These are phyloP conservation scores for Scedosporium apiospermum DNA, from an alignment of 2,329 filamentous ascomycete genomes.

Conservation along the genomic window DNA sequence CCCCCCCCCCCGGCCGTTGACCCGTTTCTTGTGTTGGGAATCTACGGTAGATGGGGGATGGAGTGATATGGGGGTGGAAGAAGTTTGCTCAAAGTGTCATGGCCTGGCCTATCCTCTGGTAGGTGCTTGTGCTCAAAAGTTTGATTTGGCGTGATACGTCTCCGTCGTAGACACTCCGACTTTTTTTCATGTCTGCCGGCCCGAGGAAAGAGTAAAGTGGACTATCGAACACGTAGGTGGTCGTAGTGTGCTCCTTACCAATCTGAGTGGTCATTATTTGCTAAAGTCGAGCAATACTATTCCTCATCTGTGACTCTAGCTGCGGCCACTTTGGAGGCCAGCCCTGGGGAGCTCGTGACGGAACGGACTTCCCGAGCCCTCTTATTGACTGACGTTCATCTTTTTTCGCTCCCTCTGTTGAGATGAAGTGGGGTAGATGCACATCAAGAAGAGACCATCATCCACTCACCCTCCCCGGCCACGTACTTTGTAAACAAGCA, in stretches of 20 bases:
- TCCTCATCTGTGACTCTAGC: not conserved
- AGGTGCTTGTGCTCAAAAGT: not conserved
- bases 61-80: no score
- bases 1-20: no score
- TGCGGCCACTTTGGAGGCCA: slow-evolving; percentile 1
- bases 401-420: no score
- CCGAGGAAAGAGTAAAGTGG: not conserved
- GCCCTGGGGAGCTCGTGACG: not conserved
- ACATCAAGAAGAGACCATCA: not conserved
- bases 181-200: not conserved
- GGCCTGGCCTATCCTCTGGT: not conserved
- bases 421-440: not conserved
- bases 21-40: not conserved
- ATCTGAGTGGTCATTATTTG: not conserved
- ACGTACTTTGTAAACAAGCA: not conserved
- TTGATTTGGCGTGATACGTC: not conserved
- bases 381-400: not conserved
- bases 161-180: not conserved
- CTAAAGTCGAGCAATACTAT: not conserved
- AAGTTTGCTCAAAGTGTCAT: not conserved
- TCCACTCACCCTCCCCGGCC: not conserved
- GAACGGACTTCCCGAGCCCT: not conserved
- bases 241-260: not conserved
- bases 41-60: not conserved
- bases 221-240: not conserved